Evolutionary conservation across 805 yeast species (phyloP), one percentile per base, ranked within the genome.

Genomic region (Candida patagonica): DNA sequence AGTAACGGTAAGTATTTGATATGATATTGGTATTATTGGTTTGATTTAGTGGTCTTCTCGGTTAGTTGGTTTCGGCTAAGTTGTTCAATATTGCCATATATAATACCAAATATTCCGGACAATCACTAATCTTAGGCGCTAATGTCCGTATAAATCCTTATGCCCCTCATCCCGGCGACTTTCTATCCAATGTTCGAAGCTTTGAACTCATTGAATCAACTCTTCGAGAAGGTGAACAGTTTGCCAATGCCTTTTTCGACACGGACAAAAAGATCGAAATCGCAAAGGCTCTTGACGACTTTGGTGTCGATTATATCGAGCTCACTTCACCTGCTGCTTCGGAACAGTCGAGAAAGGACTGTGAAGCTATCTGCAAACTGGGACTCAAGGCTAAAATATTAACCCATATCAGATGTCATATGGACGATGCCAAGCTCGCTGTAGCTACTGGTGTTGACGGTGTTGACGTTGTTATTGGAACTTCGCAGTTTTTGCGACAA

Each of bases 361-460:
- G 97, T 71, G 97, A 92, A 69, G 96, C 97, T 43, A 89, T 89
- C 53, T 92, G 97, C 74, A 89, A 92, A 71, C 73, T 92, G 52
- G 97, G 97, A 8, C 76, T 89, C 62, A 86, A 83, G 68, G 89
- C 96, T 49, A 89, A 92, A 70, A 86, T 92, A 49, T 74, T 89
- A 52, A 89, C 98, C 37, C 97, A 89, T 63, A 92, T 92, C 52
- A 78, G 97, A 66, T 89, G 98, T 67, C 96, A 89, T 67, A 89
- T 89, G 96, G 97, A 89, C 64, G 98, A 92, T 57, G 98, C 97
- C 42, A 74, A 80, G 55, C 84, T 92, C 44, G 98, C 98, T 5
- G 98, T 89, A 35, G 92, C 85, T 58, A 89, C 97, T 29, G 97
- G 98, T 61, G 98, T 92, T 40, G 97, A 92, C 61, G 98, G 97